Conservation (phyloP, 352 stramenopile genomes). For the Phytopythium ostracodes region DNA sequence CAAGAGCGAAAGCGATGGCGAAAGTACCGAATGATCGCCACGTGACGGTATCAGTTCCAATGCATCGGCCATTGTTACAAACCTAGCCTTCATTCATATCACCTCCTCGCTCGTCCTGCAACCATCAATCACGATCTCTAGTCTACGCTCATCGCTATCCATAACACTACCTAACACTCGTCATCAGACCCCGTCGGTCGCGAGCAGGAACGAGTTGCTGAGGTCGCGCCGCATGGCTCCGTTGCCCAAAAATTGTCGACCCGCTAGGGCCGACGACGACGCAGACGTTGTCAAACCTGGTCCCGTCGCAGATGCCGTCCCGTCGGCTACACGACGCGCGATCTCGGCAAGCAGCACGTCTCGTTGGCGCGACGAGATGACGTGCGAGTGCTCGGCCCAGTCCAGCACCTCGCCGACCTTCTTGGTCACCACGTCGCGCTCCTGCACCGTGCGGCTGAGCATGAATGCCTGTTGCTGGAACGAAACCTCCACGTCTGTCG, state of each 20-base stretch:
- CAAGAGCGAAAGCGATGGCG: background rate
- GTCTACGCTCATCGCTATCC: background rate
- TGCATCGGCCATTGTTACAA: too few species aligned
- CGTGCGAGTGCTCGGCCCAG: slow-evolving; percentile 70
- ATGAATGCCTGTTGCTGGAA: slow-evolving; percentile 85
- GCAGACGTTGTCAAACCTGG: background rate
- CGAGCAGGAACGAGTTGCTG: slow-evolving; percentile 21
- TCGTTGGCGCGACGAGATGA: slow-evolving; percentile 65
- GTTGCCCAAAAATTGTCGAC: slow-evolving; percentile 14
- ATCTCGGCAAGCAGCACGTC: slow-evolving; percentile 75
- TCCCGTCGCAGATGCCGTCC: slow-evolving; percentile 1
- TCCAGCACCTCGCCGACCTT: slow-evolving; percentile 82
- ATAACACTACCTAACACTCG: background rate
- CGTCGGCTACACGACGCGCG: slow-evolving; percentile 54
- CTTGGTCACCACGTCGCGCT: slow-evolving; percentile 74
- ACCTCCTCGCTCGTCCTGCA: background rate
- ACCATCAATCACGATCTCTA: background rate
- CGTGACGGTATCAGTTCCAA: too few species aligned
- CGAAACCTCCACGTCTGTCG: slow-evolving; percentile 76
- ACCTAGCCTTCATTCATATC: too few species aligned
- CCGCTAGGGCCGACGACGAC: slow-evolving; percentile 14
- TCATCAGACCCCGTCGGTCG: background rate
- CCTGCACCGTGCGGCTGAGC: slow-evolving; percentile 70
- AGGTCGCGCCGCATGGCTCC: slow-evolving; percentile 10
- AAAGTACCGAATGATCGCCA: background rate